Evolutionary conservation across 371 early-diverging fungal species (phyloP).

Genomic region (Sporodiniella umbellata): DNA sequence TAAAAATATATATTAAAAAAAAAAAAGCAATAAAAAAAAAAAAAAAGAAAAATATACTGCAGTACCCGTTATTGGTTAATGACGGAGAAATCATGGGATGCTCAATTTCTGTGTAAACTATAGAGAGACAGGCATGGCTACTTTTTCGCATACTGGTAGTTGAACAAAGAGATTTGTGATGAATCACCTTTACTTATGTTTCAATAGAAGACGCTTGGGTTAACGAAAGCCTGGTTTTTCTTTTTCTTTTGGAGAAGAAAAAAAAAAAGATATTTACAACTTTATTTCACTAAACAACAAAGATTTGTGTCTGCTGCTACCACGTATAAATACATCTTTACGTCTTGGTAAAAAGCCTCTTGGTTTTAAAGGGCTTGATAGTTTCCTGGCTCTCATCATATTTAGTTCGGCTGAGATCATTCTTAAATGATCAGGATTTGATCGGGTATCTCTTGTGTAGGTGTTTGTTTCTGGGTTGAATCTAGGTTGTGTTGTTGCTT

Average conservation of each 20-base stretch:
- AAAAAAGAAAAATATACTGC: background rate
- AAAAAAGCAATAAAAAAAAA: background rate
- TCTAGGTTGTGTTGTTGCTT: conserved; percentile 50
- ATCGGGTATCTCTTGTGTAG: conserved; percentile 55
- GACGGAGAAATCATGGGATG: too few species aligned
- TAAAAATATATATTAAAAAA: background rate
- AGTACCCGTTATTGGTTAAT: too few species aligned
- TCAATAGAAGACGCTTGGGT: too few species aligned
- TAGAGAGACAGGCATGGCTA: background rate
- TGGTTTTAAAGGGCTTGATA: conserved; percentile 56
- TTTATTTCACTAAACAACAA: conserved; percentile 15
- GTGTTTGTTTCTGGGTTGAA: conserved; percentile 50
- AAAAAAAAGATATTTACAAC: background rate
- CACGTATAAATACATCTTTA: conserved; percentile 45
- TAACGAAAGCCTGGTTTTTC: too few species aligned
- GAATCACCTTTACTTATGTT: too few species aligned
- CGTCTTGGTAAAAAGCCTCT: conserved; percentile 58
- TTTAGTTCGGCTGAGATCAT: conserved; percentile 61
- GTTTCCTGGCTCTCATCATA: conserved; percentile 56
- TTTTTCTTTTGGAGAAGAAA: background rate
- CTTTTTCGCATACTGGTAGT: too few species aligned
- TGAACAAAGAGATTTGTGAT: too few species aligned
- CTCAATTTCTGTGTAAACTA: background rate
- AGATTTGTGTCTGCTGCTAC: conserved; percentile 27
- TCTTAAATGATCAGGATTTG: conserved; percentile 57